Evolutionary conservation across 2,329 filamentous ascomycete species (phyloP).

Genomic region (Ophiostoma ips): DNA sequence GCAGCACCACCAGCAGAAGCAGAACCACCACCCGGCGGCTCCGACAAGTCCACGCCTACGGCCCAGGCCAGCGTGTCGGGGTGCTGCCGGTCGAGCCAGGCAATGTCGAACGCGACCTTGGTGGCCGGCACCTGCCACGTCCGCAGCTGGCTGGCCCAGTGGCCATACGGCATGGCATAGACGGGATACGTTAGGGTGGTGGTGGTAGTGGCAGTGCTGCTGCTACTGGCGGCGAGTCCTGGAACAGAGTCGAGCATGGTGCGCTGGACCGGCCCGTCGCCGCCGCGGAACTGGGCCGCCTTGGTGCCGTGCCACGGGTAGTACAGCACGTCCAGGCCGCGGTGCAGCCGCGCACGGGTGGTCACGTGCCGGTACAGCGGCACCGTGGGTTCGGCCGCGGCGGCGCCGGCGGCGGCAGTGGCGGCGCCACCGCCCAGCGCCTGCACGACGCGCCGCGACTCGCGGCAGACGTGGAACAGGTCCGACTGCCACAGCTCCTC

Average conservation of each 20-base stretch:
- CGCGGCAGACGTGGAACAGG: conserved; percentile 10
- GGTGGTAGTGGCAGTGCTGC: background rate
- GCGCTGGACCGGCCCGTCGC: background rate
- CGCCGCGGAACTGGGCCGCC: background rate
- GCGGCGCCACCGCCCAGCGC: background rate
- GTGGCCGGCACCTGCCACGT: conserved; percentile 1
- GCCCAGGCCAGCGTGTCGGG: conserved; percentile 11
- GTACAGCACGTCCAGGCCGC: conserved; percentile 9
- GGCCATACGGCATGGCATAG: conserved; percentile 1
- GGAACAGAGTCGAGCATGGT: no score
- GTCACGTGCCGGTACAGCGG: background rate
- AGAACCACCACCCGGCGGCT: background rate
- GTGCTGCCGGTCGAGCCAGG: conserved; percentile 12
- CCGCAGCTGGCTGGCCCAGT: conserved; percentile 9
- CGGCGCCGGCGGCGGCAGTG: background rate
- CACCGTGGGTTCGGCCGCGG: background rate
- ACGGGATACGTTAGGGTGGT: background rate
- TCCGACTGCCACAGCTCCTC: conserved; percentile 13
- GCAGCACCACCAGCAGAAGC: no score
- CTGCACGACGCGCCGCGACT: conserved; percentile 9
- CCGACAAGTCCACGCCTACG: conserved; percentile 3
- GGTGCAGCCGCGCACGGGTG: background rate
- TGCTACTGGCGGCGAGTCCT: no score
- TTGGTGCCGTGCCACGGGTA: conserved; percentile 10
- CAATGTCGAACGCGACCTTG: conserved; percentile 9